Percentiles rank a stretch among this genome's conserved stretches.
Evolutionary conservation across 345 rosid genomes (phyloP).

Genomic region (Aurinia saxatilis): DNA sequence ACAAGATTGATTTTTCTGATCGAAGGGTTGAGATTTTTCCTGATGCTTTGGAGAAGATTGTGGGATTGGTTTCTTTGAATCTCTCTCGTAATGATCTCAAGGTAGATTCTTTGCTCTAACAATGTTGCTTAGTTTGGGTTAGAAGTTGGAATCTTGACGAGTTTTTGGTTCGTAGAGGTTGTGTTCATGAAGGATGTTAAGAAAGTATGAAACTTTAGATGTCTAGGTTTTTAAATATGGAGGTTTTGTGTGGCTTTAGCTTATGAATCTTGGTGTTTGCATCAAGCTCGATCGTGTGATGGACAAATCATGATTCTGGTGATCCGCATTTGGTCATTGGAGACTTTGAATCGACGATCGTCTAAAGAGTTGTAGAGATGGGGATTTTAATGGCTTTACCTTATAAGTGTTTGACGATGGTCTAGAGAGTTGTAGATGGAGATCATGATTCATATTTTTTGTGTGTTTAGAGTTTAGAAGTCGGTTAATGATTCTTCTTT

Average conservation of each 20-base stretch:
- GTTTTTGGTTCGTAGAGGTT: not conserved
- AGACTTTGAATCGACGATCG: no score
- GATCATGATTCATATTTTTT: not conserved
- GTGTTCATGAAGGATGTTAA: not conserved
- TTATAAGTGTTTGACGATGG: not conserved
- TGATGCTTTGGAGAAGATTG: constrained; percentile 60
- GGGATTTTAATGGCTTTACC: no score
- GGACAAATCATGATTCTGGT: no score
- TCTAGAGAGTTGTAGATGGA: not conserved
- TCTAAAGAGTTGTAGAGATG: no score
- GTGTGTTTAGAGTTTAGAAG: not conserved
- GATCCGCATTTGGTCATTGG: no score
- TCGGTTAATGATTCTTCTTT: not conserved
- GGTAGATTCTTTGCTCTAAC: no score
- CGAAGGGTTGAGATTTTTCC: constrained; percentile 58
- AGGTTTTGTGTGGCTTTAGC: not conserved
- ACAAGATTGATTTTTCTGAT: constrained; percentile 57
- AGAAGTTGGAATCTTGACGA: no score
- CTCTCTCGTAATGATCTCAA: constrained; percentile 64
- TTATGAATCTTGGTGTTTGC: not conserved
- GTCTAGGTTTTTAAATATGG: not conserved
- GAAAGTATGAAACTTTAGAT: not conserved
- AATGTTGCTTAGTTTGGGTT: no score
- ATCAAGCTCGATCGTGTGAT: not conserved
- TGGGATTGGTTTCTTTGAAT: constrained; percentile 50